Evolutionary conservation across 306 rosid genomes (phyloP).

Genomic region (Quercus aquifolioides): DNA sequence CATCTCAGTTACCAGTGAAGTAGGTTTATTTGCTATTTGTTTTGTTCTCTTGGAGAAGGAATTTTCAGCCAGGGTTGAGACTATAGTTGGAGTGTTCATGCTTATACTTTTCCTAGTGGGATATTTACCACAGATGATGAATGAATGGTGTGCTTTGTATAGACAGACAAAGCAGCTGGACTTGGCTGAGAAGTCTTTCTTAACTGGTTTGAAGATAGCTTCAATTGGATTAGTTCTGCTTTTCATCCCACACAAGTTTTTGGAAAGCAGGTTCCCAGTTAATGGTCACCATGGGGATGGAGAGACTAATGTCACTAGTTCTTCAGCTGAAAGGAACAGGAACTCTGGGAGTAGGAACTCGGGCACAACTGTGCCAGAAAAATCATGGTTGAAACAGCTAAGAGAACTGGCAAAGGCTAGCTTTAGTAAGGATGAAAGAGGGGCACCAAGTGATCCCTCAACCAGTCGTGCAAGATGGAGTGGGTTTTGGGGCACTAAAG

Average conservation of each 20-base stretch:
- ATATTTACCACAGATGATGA: constrained; percentile 51
- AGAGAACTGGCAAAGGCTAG: constrained; percentile 68
- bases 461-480: constrained; percentile 60
- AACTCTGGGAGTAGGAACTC: constrained; percentile 43
- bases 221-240: constrained; percentile 52
- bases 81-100: constrained; percentile 55
- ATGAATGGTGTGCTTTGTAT: constrained; percentile 79
- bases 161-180: constrained; percentile 59
- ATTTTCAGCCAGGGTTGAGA: constrained; percentile 35
- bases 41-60: constrained; percentile 45
- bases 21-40: constrained; percentile 48
- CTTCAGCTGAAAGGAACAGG: constrained; percentile 26
- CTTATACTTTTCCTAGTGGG: constrained; percentile 58
- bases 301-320: constrained; percentile 18
- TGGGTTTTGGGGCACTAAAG: constrained; percentile 56
- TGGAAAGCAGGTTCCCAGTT: constrained; percentile 53
- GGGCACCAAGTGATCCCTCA: constrained; percentile 58
- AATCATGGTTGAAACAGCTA: constrained; percentile 64
- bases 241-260: constrained; percentile 53
- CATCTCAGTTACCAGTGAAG: constrained; percentile 57
- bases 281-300: constrained; percentile 18
- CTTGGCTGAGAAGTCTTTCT: constrained; percentile 50
- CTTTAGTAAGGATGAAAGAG: constrained; percentile 60
- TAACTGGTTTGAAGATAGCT: constrained; percentile 58
- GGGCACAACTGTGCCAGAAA: constrained; percentile 38